These are phyloP conservation scores for Bruguiera parviflora DNA, from an alignment of 345 rosid genomes.

Conservation along the genomic window DNA sequence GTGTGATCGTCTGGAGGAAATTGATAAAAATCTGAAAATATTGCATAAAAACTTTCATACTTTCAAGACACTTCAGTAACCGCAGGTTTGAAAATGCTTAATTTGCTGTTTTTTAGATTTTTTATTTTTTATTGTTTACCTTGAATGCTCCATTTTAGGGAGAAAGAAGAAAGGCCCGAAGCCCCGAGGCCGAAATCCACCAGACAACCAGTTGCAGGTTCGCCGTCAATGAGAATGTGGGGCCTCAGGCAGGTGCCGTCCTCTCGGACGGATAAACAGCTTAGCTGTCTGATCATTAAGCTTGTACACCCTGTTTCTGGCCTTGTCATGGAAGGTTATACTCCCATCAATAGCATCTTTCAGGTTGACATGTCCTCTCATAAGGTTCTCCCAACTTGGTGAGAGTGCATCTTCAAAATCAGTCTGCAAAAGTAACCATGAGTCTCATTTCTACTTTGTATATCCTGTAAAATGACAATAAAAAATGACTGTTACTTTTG, in stretches of 20 bases:
- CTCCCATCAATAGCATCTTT: constrained; percentile 89
- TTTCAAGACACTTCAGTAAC: too few species aligned
- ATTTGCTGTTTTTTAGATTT: too few species aligned
- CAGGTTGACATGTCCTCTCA: constrained; percentile 82
- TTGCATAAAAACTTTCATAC: too few species aligned
- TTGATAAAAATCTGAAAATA: too few species aligned
- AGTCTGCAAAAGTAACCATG: constrained; percentile 40
- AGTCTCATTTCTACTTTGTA: too few species aligned
- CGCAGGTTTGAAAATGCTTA: too few species aligned
- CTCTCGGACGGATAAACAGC: constrained; percentile 83
- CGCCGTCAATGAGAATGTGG: constrained; percentile 85
- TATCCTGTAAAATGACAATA: too few species aligned
- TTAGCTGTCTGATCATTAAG: constrained; percentile 77
- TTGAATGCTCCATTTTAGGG: constrained; percentile 92
- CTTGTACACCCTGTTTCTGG: constrained; percentile 76
- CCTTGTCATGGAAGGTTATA: constrained; percentile 67
- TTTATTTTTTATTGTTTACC: constrained; percentile 31
- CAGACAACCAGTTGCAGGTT: constrained; percentile 84
- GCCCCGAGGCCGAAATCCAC: constrained; percentile 91
- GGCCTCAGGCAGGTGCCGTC: constrained; percentile 91
- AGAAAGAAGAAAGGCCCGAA: constrained; percentile 94
- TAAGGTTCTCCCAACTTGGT: constrained; percentile 93
- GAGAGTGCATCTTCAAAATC: constrained; percentile 92
- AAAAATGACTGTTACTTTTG: too few species aligned
- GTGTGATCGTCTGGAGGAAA: too few species aligned